phyloP scores from a whole-genome alignment of 73 alveolate species.

The Strombidium stylifer region DNA sequence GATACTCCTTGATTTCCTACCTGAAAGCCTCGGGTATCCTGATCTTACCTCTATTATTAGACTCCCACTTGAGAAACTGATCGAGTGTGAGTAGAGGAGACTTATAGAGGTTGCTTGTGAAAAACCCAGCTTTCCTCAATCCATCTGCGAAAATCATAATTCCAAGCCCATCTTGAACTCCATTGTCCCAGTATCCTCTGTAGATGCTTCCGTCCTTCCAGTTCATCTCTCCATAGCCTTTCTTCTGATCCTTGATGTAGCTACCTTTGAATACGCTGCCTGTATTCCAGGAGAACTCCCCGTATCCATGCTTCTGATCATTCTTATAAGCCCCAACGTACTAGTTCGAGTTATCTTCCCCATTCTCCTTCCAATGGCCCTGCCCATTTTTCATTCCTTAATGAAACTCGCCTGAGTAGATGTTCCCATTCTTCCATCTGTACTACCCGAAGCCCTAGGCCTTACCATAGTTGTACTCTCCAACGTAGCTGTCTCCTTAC shows the following conservation, averaged over 20 bases:
- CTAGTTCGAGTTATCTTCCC: not conserved
- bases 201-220: constrained; percentile 66
- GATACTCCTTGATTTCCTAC: no score
- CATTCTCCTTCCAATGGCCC: constrained; percentile 38
- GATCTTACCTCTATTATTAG: no score
- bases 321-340: constrained; percentile 9
- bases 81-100: no score
- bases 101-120: constrained; percentile 16
- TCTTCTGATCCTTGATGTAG: constrained; percentile 58
- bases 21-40: no score
- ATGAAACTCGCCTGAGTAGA: constrained; percentile 35
- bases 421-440: constrained; percentile 39
- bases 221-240: constrained; percentile 77
- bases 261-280: constrained; percentile 64
- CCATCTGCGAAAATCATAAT: constrained; percentile 35
- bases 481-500: constrained; percentile 72
- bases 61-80: no score
- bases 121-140: constrained; percentile 5
- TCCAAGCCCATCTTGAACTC: constrained; percentile 76
- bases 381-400: constrained; percentile 37
- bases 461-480: constrained; percentile 74
- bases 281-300: constrained; percentile 63
- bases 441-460: constrained; percentile 81
- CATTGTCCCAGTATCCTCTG: constrained; percentile 79
- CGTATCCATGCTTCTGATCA: constrained; percentile 36